Evolutionary conservation across 257 asterid genomes (phyloP).

Genomic region (Petrea volubilis): DNA sequence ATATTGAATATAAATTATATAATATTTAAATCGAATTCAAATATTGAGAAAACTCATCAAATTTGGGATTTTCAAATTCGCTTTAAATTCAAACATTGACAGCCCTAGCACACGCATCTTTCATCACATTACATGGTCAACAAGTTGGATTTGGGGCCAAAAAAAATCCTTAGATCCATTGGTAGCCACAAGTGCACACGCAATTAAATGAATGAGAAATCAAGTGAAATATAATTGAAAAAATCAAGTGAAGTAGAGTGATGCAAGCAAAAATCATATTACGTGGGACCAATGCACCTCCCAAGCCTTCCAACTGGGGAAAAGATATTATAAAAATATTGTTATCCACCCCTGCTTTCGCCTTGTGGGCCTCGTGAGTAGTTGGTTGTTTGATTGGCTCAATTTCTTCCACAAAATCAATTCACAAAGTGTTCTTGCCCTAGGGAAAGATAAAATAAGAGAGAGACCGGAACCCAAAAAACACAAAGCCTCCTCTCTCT

Average conservation of each 20-base stretch:
- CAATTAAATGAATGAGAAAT: background rate
- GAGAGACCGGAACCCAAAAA: background rate
- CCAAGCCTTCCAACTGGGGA: background rate
- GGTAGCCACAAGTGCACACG: constrained; percentile 15
- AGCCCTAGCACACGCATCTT: background rate
- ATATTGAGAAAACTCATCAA: no score
- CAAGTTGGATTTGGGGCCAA: background rate
- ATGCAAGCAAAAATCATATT: no score
- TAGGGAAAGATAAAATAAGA: background rate
- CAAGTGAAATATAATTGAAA: no score
- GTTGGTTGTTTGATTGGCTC: background rate
- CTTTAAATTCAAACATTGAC: no score
- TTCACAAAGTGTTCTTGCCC: background rate
- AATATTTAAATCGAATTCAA: no score
- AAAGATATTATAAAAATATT: background rate
- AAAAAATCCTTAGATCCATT: background rate
- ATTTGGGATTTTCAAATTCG: no score
- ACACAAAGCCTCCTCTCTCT: no score
- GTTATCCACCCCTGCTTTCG: background rate
- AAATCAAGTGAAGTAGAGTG: no score
- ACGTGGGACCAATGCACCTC: no score
- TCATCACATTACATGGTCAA: background rate
- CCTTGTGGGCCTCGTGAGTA: background rate
- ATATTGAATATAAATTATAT: no score
- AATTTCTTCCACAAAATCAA: constrained; percentile 16